Evolutionary conservation across 441 rosid species (phyloP).

Genomic region (Arabidopsis lyrata): DNA sequence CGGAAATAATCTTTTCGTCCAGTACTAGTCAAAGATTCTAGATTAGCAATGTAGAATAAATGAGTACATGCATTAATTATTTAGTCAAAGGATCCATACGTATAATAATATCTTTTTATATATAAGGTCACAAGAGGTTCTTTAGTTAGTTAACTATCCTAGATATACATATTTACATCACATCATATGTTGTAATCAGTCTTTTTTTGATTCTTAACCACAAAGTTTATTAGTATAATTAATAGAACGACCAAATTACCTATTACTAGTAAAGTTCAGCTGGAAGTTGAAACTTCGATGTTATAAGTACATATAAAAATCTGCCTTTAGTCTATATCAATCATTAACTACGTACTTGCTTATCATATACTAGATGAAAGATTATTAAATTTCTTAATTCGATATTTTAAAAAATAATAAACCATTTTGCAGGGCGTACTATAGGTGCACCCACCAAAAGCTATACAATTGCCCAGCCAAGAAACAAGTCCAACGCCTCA

Average conservation of each 20-base stretch:
- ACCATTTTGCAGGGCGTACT: conserved; percentile 63
- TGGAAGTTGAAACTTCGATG: conserved; percentile 3
- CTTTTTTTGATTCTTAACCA: conserved; percentile 32
- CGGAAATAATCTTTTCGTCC: background rate
- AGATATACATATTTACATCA: conserved; percentile 11
- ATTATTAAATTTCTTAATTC: conserved; percentile 2
- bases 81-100: no score
- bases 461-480: conserved; percentile 84
- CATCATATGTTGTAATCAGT: conserved; percentile 35
- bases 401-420: background rate
- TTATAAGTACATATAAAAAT: background rate
- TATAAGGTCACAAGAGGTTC: conserved; percentile 2
- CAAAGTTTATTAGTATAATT: conserved; percentile 8
- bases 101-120: no score
- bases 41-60: background rate
- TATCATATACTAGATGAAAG: background rate
- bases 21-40: conserved; percentile 22
- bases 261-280: conserved; percentile 1
- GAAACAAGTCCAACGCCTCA: conserved; percentile 83
- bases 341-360: conserved; percentile 3
- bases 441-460: conserved; percentile 86
- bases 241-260: conserved; percentile 16
- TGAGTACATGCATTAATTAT: no score
- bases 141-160: conserved; percentile 19
- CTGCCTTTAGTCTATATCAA: background rate